phyloP scores from a whole-genome alignment of 768 basidiomycete genomes.

The Boletus tylopilopsis region DNA sequence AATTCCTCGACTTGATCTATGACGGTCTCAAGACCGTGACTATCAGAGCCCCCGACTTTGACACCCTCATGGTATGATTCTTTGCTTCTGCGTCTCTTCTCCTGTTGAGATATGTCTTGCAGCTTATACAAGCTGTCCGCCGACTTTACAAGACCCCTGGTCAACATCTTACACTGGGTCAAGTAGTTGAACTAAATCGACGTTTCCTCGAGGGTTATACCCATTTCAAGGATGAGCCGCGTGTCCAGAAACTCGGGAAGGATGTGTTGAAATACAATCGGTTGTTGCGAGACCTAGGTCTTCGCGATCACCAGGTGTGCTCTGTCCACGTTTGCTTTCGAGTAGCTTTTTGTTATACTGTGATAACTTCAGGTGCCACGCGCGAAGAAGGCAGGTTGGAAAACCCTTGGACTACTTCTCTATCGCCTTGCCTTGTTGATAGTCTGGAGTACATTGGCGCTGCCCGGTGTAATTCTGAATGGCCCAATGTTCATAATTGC shows the following conservation, averaged over 20 bases:
- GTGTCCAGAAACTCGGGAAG: slow-evolving; percentile 72
- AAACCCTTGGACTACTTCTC: slow-evolving; percentile 75
- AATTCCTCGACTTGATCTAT: slow-evolving; percentile 87
- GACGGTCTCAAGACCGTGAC: slow-evolving; percentile 95
- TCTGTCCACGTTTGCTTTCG: neutral
- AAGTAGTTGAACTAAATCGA: slow-evolving; percentile 92
- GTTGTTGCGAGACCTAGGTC: slow-evolving; percentile 78
- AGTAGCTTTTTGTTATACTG: neutral
- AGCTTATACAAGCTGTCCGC: slow-evolving; percentile 95
- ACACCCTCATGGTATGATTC: slow-evolving; percentile 87
- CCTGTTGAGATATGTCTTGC: slow-evolving; percentile 3
- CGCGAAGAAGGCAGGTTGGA: slow-evolving; percentile 83
- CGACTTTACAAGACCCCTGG: slow-evolving; percentile 92
- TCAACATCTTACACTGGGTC: slow-evolving; percentile 89
- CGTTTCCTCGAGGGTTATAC: slow-evolving; percentile 91
- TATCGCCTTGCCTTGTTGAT: slow-evolving; percentile 78
- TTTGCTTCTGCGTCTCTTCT: neutral
- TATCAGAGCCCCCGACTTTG: slow-evolving; percentile 92
- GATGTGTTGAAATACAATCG: slow-evolving; percentile 91
- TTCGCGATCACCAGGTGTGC: slow-evolving; percentile 88
- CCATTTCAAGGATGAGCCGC: slow-evolving; percentile 89
- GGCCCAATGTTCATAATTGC: slow-evolving; percentile 92
- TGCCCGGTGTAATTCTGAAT: slow-evolving; percentile 90
- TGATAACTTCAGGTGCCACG: slow-evolving; percentile 62
- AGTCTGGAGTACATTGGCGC: slow-evolving; percentile 78